These are phyloP conservation scores for Phytophthora foliorum DNA, from an alignment of 352 stramenopile species.

Conservation along the genomic window DNA sequence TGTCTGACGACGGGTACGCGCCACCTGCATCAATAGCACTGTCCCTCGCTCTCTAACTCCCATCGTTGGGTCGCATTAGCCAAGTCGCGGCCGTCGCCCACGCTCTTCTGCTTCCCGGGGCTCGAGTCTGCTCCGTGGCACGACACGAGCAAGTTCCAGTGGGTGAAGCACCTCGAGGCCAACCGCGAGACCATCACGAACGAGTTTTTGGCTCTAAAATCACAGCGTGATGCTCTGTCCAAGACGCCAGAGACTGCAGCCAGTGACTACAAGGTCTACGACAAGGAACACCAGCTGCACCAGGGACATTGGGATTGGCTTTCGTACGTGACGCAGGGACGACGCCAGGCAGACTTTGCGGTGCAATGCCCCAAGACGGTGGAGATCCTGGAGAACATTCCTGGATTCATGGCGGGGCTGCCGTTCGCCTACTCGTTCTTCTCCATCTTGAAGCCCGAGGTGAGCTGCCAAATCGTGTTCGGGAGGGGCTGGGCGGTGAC, in stretches of 20 bases:
- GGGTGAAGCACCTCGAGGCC: conserved; percentile 60
- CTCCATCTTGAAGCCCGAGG: conserved; percentile 93
- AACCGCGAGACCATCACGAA: conserved; percentile 68
- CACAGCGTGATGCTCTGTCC: conserved; percentile 36
- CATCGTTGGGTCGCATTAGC: conserved; percentile 33
- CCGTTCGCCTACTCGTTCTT: conserved; percentile 98
- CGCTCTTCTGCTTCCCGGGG: conserved; percentile 84
- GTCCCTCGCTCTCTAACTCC: neutral
- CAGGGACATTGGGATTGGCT: conserved; percentile 96
- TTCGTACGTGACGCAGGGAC: conserved; percentile 82
- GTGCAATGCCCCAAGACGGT: conserved; percentile 72
- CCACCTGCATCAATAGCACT: neutral
- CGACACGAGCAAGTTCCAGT: conserved; percentile 64
- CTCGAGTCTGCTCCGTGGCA: conserved; percentile 76
- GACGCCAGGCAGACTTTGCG: conserved; percentile 71
- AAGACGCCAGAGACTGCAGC: conserved; percentile 13
- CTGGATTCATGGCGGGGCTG: conserved; percentile 87
- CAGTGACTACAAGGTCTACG: conserved; percentile 71
- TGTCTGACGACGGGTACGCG: conserved; percentile 77
- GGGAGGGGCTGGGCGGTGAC: neutral
- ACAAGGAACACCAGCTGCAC: conserved; percentile 84
- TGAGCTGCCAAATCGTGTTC: conserved; percentile 20
- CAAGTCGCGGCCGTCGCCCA: conserved; percentile 81
- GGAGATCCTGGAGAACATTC: conserved; percentile 79
- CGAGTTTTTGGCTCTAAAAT: conserved; percentile 67